These are phyloP conservation scores for Gigaspora rosea DNA, from an alignment of 192 early-diverging fungal species.

Conservation along the genomic window DNA sequence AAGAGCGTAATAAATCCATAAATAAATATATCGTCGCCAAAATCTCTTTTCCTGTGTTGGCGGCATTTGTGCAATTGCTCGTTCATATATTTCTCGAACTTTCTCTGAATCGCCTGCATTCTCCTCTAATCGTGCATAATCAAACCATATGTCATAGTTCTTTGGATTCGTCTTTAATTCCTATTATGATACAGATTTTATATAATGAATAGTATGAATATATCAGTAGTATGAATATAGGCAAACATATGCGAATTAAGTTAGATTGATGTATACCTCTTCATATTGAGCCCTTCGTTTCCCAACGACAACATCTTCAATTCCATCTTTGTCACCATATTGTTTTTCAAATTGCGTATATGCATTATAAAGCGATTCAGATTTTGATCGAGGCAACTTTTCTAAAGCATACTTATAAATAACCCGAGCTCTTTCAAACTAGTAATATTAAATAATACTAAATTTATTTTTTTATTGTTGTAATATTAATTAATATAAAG, in stretches of 20 bases:
- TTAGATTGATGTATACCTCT: slow-evolving; percentile 45
- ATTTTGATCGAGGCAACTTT: slow-evolving; percentile 76
- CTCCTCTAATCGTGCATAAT: slow-evolving; percentile 91
- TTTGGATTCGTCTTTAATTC: slow-evolving; percentile 67
- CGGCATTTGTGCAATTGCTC: slow-evolving; percentile 89
- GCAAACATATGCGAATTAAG: background rate
- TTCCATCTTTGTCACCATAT: slow-evolving; percentile 81
- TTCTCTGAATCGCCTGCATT: slow-evolving; percentile 65
- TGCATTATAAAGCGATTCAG: slow-evolving; percentile 88
- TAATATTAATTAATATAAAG: background rate
- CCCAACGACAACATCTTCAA: slow-evolving; percentile 87
- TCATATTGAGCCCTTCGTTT: slow-evolving; percentile 94
- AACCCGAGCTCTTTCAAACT: slow-evolving; percentile 86
- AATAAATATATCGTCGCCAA: slow-evolving; percentile 97
- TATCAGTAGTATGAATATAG: too few species aligned
- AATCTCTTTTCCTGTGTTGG: slow-evolving; percentile 84
- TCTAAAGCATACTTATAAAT: slow-evolving; percentile 97
- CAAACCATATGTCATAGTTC: slow-evolving; percentile 99
- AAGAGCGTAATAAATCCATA: slow-evolving; percentile 98
- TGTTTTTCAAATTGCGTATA: slow-evolving; percentile 98
- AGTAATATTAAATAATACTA: background rate
- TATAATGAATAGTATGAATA: too few species aligned
- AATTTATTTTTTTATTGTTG: too few species aligned
- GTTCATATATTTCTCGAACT: slow-evolving; percentile 93
- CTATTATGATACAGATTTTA: background rate